Conservation (phyloP, 2,329 filamentous ascomycete species). For the Neofusicoccum umdonicola region DNA sequence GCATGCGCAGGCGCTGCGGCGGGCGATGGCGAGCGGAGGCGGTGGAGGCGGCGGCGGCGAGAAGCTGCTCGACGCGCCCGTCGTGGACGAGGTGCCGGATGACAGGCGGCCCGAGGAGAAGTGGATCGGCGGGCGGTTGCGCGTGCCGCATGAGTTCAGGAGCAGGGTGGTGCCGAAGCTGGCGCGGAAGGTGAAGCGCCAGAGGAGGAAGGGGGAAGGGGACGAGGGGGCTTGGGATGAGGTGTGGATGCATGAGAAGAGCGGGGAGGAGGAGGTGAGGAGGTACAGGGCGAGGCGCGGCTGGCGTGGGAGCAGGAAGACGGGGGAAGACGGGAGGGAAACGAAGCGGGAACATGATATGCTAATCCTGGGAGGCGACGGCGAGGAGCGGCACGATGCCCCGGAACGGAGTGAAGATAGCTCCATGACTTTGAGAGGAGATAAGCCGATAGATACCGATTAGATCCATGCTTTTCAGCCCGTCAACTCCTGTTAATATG, state of each 20-base stretch:
- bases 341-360: too few relatives aligned
- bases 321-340: too few relatives aligned
- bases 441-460: too few relatives aligned
- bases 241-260: conserved; percentile 54
- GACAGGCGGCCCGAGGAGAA: conserved; percentile 58
- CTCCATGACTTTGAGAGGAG: too few relatives aligned
- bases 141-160: conserved; percentile 58
- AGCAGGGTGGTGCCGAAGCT: conserved; percentile 49
- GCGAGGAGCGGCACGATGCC: too few relatives aligned
- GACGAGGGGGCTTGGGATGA: conserved; percentile 51
- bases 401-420: too few relatives aligned
- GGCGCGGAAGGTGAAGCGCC: conserved; percentile 39
- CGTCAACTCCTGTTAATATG: too few relatives aligned
- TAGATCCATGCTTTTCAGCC: too few relatives aligned
- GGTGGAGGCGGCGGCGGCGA: conserved; percentile 50
- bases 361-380: too few relatives aligned
- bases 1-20: conserved; percentile 43
- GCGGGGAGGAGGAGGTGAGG: conserved; percentile 31
- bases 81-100: conserved; percentile 49
- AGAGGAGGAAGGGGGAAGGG: conserved; percentile 36
- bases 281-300: background rate
- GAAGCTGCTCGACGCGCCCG: conserved; percentile 46
- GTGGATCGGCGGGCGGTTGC: conserved; percentile 57
- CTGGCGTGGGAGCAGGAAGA: background rate
- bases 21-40: background rate